Evolutionary conservation across 2,329 filamentous ascomycete genomes (phyloP), one percentile per base, ranked within the genome.

Genomic region (Colletotrichum salicis): DNA sequence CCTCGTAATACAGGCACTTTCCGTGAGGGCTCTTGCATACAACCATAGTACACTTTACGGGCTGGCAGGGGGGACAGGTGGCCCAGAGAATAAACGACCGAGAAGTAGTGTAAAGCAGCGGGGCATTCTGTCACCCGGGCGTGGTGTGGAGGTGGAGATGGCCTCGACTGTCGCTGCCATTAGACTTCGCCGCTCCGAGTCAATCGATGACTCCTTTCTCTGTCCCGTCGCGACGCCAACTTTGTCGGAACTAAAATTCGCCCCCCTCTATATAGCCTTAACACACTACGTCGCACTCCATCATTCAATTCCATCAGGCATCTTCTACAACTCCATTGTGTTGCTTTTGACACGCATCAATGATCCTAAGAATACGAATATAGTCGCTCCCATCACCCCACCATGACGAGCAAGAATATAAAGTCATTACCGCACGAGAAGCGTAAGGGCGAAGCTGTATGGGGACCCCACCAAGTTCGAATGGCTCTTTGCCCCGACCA

Each of bases 381-480:
- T 77, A 74, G 70, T 56, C 48, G 45, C 56, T 59, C 22, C 15
- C 56, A 56, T 31, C 71, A 66, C 33, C 54, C 77, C 76, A 83
- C 65, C 73, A 92, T 91, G 89, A 83, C 88, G 55, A 83, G 78
- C 67, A 89, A 86, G 83, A 77, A 83, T 76, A 80, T 82, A 70
- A 93, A 92, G 81, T 88, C 91, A 78, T 89, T 91, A 70, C 88
- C 90, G 52, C 91, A 94, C 78, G 95, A 97, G 83, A 90, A 93
- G 82, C 92, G 94, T 76, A 94, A 94, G 84, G 95, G 95, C 76
- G 95, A 98, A 84, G 90, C 93, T 73, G 94, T 96, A 89, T 72
- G 88, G 7, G 22, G 1, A 15, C 1, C 8, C 52, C 35, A 7
- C 12, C 6, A 7, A 19, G 8, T 27, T 31, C 8, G 41, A 11